phyloP scores from a whole-genome alignment of 228 moss, liverwort and hornwort genomes.

The Sphagnum magellanicum region DNA sequence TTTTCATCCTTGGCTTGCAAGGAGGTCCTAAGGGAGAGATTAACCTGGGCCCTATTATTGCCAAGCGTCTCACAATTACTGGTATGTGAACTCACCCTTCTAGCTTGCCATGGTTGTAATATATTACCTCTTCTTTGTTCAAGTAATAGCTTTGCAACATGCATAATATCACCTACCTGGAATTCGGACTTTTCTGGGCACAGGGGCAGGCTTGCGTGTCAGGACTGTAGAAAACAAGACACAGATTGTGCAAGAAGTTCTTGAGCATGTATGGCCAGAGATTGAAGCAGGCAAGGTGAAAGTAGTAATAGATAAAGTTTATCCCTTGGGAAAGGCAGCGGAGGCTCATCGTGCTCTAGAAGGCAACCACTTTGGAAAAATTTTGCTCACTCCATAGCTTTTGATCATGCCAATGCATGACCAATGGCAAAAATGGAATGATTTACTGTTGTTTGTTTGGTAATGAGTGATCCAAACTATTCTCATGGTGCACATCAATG shows the following conservation, averaged over 20 bases:
- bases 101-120: neutral
- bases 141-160: neutral
- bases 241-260: conserved; percentile 58
- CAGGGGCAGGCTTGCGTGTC: conserved; percentile 48
- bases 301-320: conserved; percentile 26
- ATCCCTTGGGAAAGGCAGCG: conserved; percentile 22
- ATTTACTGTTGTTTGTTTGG: too few species aligned
- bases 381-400: conserved; percentile 10
- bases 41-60: conserved; percentile 24
- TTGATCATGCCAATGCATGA: too few species aligned
- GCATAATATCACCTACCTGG: neutral
- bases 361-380: conserved; percentile 44
- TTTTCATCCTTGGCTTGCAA: conserved; percentile 62
- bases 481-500: too few species aligned
- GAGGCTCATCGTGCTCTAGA: conserved; percentile 40
- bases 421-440: too few species aligned
- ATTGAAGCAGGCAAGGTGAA: conserved; percentile 57
- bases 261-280: conserved; percentile 66
- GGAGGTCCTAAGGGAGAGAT: conserved; percentile 51
- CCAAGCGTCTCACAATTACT: conserved; percentile 51
- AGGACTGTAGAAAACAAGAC: conserved; percentile 56
- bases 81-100: conserved; percentile 19
- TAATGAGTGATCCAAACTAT: too few species aligned
- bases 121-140: neutral
- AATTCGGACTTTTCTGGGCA: neutral